Conservation (phyloP, 1,139 yeast species). For the Pichia sp. region DNA sequence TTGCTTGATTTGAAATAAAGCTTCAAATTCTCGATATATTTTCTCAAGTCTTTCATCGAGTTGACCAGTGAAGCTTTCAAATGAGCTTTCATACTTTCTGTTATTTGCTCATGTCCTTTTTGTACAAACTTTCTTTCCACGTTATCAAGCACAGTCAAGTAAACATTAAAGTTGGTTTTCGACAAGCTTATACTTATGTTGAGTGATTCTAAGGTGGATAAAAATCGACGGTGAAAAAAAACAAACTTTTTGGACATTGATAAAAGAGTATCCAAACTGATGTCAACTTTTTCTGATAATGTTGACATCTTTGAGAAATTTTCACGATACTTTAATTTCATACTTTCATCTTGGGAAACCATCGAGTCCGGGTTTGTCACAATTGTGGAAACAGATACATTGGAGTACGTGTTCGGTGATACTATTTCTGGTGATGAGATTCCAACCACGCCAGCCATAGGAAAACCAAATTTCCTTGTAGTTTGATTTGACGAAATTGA, state of each 20-base stretch:
- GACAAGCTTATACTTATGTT: slow-evolving; percentile 8
- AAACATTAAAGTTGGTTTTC: slow-evolving; percentile 12
- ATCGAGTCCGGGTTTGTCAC: slow-evolving; percentile 1
- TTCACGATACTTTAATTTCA: slow-evolving; percentile 11
- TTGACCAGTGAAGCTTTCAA: slow-evolving; percentile 17
- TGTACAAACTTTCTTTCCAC: slow-evolving; percentile 19
- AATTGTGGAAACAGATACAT: neutral
- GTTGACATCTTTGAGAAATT: slow-evolving; percentile 15
- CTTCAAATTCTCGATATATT: slow-evolving; percentile 20
- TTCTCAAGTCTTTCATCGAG: slow-evolving; percentile 24
- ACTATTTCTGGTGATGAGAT: slow-evolving; percentile 10
- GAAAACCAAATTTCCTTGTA: slow-evolving; percentile 8
- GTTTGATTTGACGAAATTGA: slow-evolving; percentile 12
- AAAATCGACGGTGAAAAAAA: slow-evolving; percentile 20
- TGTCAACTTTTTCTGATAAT: slow-evolving; percentile 2
- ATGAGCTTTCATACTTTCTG: slow-evolving; percentile 14
- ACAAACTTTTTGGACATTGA: slow-evolving; percentile 21
- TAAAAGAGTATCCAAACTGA: slow-evolving; percentile 11
- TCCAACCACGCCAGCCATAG: neutral
- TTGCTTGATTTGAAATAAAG: slow-evolving; percentile 16
- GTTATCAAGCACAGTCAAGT: slow-evolving; percentile 21
- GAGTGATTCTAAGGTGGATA: slow-evolving; percentile 13
- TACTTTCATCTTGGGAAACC: slow-evolving; percentile 2
- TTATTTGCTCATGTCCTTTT: slow-evolving; percentile 14
- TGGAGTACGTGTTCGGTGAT: slow-evolving; percentile 4